phyloP scores from a whole-genome alignment of 441 rosid species.

The Brassica balearica region DNA sequence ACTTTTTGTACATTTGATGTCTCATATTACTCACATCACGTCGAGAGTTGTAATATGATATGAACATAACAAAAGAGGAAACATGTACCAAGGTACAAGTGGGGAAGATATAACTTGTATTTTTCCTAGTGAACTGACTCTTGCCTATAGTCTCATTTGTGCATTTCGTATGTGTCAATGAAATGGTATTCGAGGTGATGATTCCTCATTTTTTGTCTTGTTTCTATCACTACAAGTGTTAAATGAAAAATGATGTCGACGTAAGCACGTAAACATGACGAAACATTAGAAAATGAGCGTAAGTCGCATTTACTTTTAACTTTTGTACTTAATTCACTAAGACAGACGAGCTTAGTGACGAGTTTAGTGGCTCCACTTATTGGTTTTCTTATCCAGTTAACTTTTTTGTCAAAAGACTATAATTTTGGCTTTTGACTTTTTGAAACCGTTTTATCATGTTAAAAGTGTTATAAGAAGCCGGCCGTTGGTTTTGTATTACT shows the following conservation, averaged over 20 bases:
- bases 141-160: too few species aligned
- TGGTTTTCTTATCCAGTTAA: background rate
- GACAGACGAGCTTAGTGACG: background rate
- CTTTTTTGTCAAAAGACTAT: slow-evolving; percentile 12
- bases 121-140: too few species aligned
- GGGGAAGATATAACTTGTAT: too few species aligned
- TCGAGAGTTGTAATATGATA: too few species aligned
- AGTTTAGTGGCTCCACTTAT: background rate
- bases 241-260: background rate
- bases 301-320: background rate
- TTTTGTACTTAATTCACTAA: background rate
- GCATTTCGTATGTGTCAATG: too few species aligned
- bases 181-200: too few species aligned
- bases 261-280: slow-evolving; percentile 3
- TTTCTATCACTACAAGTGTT: background rate
- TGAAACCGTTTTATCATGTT: background rate
- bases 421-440: slow-evolving; percentile 17
- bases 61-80: too few species aligned
- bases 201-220: background rate
- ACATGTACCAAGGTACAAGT: too few species aligned
- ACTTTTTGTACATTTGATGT: too few species aligned
- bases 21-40: too few species aligned
- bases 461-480: background rate
- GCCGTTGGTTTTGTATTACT: slow-evolving; percentile 2
- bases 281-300: background rate